phyloP scores from a whole-genome alignment of 306 rosid genomes.

The Ochetophila trinervis region DNA sequence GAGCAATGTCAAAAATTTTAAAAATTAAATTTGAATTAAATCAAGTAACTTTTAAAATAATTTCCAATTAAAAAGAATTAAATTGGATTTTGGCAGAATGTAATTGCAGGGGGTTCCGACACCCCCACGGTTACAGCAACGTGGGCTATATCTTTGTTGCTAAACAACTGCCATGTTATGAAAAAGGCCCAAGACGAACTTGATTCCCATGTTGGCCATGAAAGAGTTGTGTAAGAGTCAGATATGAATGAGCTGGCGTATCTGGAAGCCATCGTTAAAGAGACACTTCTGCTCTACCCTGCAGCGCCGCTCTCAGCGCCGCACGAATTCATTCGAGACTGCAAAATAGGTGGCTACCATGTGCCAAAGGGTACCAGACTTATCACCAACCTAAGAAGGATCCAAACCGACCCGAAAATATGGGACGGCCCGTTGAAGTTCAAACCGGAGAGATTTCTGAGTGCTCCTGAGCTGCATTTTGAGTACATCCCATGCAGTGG shows the following conservation, averaged over 20 bases:
- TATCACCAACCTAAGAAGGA: slow-evolving; percentile 16
- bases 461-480: not conserved
- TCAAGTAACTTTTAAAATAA: too few relatives aligned
- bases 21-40: too few relatives aligned
- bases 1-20: too few relatives aligned
- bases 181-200: slow-evolving; percentile 26
- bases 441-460: slow-evolving; percentile 23
- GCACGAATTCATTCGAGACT: slow-evolving; percentile 39
- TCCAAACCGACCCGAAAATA: slow-evolving; percentile 12
- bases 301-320: slow-evolving; percentile 31
- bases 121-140: slow-evolving; percentile 20
- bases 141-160: slow-evolving; percentile 28
- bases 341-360: slow-evolving; percentile 40
- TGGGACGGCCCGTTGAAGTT: slow-evolving; percentile 19
- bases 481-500: slow-evolving; percentile 36
- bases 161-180: slow-evolving; percentile 15
- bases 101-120: slow-evolving; percentile 26
- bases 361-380: slow-evolving; percentile 29
- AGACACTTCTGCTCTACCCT: slow-evolving; percentile 49
- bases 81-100: slow-evolving; percentile 7
- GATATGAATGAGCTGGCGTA: slow-evolving; percentile 39
- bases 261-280: slow-evolving; percentile 47
- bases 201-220: slow-evolving; percentile 20
- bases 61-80: not conserved
- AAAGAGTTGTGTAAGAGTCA: not conserved